Conservation (phyloP, 78 protist genomes). For the Dictyostelium firmibasis region DNA sequence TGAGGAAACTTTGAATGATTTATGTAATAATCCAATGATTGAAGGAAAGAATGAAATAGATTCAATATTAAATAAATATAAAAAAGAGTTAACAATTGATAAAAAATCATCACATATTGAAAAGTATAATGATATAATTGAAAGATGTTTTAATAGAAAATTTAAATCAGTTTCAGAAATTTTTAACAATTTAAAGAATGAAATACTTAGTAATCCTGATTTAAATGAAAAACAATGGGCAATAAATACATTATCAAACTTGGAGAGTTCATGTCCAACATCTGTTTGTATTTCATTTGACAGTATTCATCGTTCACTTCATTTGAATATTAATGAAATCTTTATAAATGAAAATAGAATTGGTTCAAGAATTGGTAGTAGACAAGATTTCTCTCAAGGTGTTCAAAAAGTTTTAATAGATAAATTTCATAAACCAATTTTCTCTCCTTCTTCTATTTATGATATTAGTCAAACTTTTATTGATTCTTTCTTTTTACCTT, state of each 20-base stretch:
- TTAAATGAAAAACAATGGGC: slow-evolving; percentile 6
- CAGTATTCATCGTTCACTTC: neutral
- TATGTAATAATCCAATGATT: neutral
- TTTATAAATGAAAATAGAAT: slow-evolving; percentile 23
- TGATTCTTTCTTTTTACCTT: neutral
- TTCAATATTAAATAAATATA: neutral
- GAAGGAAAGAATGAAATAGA: neutral
- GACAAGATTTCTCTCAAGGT: neutral
- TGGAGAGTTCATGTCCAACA: neutral
- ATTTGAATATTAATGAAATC: neutral
- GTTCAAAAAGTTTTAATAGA: neutral
- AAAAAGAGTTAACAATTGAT: neutral
- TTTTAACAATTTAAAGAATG: neutral
- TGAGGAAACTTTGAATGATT: neutral
- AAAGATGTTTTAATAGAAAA: slow-evolving; percentile 18
- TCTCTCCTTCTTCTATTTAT: neutral
- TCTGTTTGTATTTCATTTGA: neutral
- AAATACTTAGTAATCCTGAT: neutral
- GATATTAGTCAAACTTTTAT: neutral
- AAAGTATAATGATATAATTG: neutral
- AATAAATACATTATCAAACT: neutral
- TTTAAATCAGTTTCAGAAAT: neutral
- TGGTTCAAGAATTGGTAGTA: neutral
- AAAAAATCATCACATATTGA: neutral
- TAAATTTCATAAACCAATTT: neutral